Evolutionary conservation across 2,329 filamentous ascomycete species (phyloP).

Genomic region (Exophiala lecanii-corni): DNA sequence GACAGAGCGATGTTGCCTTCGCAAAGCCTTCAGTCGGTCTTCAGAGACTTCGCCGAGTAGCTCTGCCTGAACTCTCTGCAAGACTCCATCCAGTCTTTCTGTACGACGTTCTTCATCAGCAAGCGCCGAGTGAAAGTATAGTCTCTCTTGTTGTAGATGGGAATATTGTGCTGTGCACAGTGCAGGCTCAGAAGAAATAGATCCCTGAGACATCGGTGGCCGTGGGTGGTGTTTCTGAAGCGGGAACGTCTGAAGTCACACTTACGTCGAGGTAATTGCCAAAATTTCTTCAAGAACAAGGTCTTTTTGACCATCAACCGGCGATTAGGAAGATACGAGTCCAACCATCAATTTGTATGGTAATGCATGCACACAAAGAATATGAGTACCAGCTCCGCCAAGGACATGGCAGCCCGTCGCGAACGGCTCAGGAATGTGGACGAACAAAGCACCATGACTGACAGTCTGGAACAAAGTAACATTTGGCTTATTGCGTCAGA

Average conservation of each 20-base stretch:
- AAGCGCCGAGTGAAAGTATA: slow-evolving; percentile 14
- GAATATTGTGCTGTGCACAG: slow-evolving; percentile 15
- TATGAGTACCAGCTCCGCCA: too few species aligned
- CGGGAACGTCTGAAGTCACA: too few species aligned
- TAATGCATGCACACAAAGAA: neutral
- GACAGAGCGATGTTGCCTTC: slow-evolving; percentile 7
- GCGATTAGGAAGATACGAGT: too few species aligned
- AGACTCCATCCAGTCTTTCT: slow-evolving; percentile 2
- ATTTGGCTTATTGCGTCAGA: slow-evolving; percentile 28
- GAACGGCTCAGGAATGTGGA: neutral
- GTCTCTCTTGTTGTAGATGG: slow-evolving; percentile 17
- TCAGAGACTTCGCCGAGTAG: slow-evolving; percentile 3
- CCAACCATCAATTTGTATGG: too few species aligned
- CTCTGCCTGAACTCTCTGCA: slow-evolving; percentile 3
- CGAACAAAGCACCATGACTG: neutral
- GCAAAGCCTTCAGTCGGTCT: neutral
- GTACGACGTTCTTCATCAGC: slow-evolving; percentile 8
- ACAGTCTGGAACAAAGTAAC: too few species aligned
- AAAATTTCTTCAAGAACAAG: too few species aligned
- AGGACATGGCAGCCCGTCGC: neutral
- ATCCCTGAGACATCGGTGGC: too few species aligned
- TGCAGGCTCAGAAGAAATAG: too few species aligned
- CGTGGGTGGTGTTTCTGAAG: too few species aligned
- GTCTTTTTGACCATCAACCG: too few species aligned
- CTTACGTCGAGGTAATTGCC: too few species aligned